Evolutionary conservation across 2,329 filamentous ascomycete genomes (phyloP).

Genomic region (Diaporthe vexans): DNA sequence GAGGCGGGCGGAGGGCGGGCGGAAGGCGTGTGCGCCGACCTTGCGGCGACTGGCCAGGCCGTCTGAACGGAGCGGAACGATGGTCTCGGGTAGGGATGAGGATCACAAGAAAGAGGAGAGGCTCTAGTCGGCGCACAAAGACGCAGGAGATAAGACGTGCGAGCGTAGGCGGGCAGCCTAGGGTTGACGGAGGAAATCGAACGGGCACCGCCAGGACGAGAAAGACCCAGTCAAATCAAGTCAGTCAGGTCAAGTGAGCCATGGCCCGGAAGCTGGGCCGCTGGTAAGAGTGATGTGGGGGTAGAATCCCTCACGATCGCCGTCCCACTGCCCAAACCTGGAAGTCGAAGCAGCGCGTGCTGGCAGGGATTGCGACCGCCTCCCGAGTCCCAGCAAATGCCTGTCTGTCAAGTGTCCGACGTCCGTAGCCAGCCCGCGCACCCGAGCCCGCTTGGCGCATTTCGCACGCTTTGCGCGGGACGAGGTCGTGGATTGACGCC

Average conservation of each 20-base stretch:
- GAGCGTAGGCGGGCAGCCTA: conserved; percentile 32
- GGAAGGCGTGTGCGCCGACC: conserved; percentile 28
- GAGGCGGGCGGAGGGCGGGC: conserved; percentile 25
- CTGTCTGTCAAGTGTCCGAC: conserved; percentile 11
- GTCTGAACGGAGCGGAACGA: conserved; percentile 24
- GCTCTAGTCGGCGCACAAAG: conserved; percentile 26
- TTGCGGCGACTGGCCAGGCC: conserved; percentile 33
- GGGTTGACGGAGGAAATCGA: conserved; percentile 32
- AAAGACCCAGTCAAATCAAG: conserved; percentile 32
- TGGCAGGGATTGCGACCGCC: conserved; percentile 41
- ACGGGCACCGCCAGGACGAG: conserved; percentile 28
- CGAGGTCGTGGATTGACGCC: background rate
- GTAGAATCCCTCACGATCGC: conserved; percentile 39
- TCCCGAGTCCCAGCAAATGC: conserved; percentile 19
- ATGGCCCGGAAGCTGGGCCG: conserved; percentile 33
- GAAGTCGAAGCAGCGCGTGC: conserved; percentile 37
- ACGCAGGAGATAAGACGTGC: conserved; percentile 28
- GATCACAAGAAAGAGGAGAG: conserved; percentile 29
- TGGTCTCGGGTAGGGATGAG: conserved; percentile 25
- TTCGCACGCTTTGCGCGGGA: conserved; percentile 21
- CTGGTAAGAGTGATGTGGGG: conserved; percentile 37
- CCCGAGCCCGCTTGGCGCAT: conserved; percentile 16
- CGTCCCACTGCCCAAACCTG: conserved; percentile 39
- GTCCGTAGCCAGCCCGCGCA: conserved; percentile 2
- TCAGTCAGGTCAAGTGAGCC: conserved; percentile 30